Base-by-base conservation (phyloP, 192 early-diverging fungal genomes). In the Backusella tarrabulga region DNA sequence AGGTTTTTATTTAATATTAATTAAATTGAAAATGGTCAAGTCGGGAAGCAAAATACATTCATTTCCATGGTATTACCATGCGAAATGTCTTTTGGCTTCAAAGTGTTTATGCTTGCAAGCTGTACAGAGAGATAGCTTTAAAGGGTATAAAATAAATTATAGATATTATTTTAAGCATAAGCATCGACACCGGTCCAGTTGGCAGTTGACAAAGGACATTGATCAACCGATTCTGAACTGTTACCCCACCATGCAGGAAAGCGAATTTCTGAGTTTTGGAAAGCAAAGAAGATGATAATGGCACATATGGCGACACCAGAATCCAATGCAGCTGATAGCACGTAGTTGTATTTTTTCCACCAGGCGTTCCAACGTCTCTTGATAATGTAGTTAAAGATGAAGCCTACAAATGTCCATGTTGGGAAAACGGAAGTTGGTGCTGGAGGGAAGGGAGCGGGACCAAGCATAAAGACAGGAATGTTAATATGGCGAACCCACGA, bases 381-480 rank as follows among this genome's bases (percentile, higher is more conserved):
- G 81, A 92, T 87, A 50, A 85, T 83, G 74, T 86, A 92, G 81
- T 94, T 94, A 74, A 91, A 91, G 69, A 93, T 78, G 83, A 92
- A 91, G 4, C 89, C 91, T 3, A 88, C 34, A 3, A 81, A 74
- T 19, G 82, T 60, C 86, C 86, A 87, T 3, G 76, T 80, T 67
- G 79, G 88, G 3, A 81, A 72, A 34, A 80, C 85, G 67, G 85
- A 83, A 9, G 90, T 85, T 2, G 82, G 82, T 0, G 89, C 92
- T 0, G 91, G 89, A 1, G 93, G 92, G 79, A 87, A 89, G 72
- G 83, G 86, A 3, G 86, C 87, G 56, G 83, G 79, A 70, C 89
- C 90, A 41, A 87, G 81, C 70, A 93, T 90, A 73, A 93, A 83
- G 23, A 94, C 86, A 6, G 92, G 92, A 5, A 90, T 89, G 81